Percentiles rank a stretch among this genome's conserved stretches.
Evolutionary conservation across 1,139 yeast genomes (phyloP).

Genomic region (Nakaseomyces kungkrabaensis): DNA sequence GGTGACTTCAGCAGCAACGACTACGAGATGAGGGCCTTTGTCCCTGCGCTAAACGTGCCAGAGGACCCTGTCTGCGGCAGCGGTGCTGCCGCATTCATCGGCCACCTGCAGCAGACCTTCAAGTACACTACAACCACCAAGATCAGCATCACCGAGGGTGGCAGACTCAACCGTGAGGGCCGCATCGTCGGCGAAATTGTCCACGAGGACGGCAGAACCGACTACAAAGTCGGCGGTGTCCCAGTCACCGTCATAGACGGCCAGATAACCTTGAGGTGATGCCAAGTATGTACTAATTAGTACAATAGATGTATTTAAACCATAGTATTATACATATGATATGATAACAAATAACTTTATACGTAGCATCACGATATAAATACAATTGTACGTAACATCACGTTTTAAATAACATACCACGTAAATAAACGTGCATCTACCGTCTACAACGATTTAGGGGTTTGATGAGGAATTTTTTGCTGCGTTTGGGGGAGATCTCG

Average conservation of each 20-base stretch:
- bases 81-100: conserved; percentile 35
- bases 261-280: conserved; percentile 9
- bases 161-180: conserved; percentile 32
- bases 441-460: no score
- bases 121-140: conserved; percentile 14
- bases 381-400: background rate
- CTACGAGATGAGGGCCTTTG: conserved; percentile 35
- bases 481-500: no score
- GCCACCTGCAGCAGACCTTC: conserved; percentile 21
- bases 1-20: conserved; percentile 6
- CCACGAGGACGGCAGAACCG: conserved; percentile 10
- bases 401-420: background rate
- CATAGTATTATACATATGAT: no score
- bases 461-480: no score
- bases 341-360: no score
- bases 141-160: conserved; percentile 32
- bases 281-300: no score
- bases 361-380: background rate
- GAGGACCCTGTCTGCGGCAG: conserved; percentile 50
- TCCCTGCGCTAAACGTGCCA: conserved; percentile 30
- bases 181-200: conserved; percentile 21
- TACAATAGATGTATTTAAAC: no score
- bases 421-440: background rate
- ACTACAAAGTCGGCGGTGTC: conserved; percentile 29
- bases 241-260: conserved; percentile 33